These are phyloP conservation scores for Hypomyces perniciosus DNA, from an alignment of 2,329 filamentous ascomycete species.

Conservation along the genomic window DNA sequence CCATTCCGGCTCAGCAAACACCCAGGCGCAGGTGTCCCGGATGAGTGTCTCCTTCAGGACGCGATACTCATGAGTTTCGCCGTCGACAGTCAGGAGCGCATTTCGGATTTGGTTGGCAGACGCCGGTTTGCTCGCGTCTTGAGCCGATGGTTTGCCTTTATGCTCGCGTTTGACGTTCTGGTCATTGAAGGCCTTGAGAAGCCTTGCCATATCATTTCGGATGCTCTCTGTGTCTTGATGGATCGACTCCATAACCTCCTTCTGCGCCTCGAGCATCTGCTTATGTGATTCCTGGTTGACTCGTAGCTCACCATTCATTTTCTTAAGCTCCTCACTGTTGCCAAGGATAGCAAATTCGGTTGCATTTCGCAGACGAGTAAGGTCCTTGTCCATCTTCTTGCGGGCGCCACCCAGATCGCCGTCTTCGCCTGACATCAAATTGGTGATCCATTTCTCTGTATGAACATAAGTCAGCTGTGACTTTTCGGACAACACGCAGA, in stretches of 20 bases:
- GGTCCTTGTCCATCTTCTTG: slow-evolving; percentile 22
- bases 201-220: slow-evolving; percentile 21
- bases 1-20: slow-evolving; percentile 23
- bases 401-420: slow-evolving; percentile 25
- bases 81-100: slow-evolving; percentile 16
- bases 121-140: slow-evolving; percentile 18
- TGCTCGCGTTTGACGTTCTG: slow-evolving; percentile 16
- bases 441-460: slow-evolving; percentile 26
- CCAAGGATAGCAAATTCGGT: slow-evolving; percentile 29
- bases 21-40: slow-evolving; percentile 26
- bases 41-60: slow-evolving; percentile 25
- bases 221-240: slow-evolving; percentile 24
- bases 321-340: slow-evolving; percentile 26
- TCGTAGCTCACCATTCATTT: slow-evolving; percentile 22
- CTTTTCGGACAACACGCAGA: no score
- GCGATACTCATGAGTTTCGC: slow-evolving; percentile 21
- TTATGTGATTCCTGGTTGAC: slow-evolving; percentile 22
- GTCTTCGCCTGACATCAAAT: slow-evolving; percentile 26
- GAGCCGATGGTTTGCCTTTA: slow-evolving; percentile 13
- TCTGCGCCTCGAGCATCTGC: slow-evolving; percentile 21
- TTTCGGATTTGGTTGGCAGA: slow-evolving; percentile 21
- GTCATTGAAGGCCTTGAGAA: slow-evolving; percentile 20
- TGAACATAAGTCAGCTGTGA: neutral
- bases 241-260: slow-evolving; percentile 21
- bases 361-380: slow-evolving; percentile 25